Base-by-base conservation (phyloP, 2,329 filamentous ascomycete genomes). In the Monilinia fructigena region DNA sequence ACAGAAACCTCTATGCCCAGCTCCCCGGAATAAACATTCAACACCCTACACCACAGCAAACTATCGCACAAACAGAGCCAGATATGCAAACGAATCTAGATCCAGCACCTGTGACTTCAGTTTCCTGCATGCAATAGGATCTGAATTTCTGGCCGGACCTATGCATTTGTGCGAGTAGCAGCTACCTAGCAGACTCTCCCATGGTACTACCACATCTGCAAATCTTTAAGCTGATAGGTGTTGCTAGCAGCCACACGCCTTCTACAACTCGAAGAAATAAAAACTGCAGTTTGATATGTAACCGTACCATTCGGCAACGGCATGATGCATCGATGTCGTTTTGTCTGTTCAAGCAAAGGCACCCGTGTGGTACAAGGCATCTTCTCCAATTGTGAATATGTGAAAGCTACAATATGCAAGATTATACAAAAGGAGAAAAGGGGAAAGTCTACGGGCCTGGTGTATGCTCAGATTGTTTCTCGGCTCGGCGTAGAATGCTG, bases 101-200 rank as follows among this genome's bases (percentile, higher is more conserved):
- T 53, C 35, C 20, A 53, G 54, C 62, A 56, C 63, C 47, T 35
- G 63, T 65, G 63, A 61, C 56, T 28, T 60, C 18, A 61, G 45
- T 26, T 45, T 54, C 55, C 60, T 65, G 63, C 55, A 61, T 65
- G 55, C 40, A 65, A 20, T 45, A 65, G 38, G 28, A 54, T 61
- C 35, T 60, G 54, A 45, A 65, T 65, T 52, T 28, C 45, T 40
- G 23, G 47, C 20, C 55, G 63, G 63, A 45, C 28, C 47, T 65
- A 52, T 65, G 55, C 63, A 35, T 65, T 40, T 54, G 55, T 65
- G 47, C 23, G 47, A 53, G 55, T 60, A 35, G 45, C 12, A 38
- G 8, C 47, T 31, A 20, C 26, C 38, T 47, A 55, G n/a, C 28
- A 59, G 12, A 45, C 42, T 52, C 12, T 26, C 23, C 45, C 45